Evolutionary conservation across 352 stramenopile genomes (phyloP).

Genomic region (Pythium brachiatum): DNA sequence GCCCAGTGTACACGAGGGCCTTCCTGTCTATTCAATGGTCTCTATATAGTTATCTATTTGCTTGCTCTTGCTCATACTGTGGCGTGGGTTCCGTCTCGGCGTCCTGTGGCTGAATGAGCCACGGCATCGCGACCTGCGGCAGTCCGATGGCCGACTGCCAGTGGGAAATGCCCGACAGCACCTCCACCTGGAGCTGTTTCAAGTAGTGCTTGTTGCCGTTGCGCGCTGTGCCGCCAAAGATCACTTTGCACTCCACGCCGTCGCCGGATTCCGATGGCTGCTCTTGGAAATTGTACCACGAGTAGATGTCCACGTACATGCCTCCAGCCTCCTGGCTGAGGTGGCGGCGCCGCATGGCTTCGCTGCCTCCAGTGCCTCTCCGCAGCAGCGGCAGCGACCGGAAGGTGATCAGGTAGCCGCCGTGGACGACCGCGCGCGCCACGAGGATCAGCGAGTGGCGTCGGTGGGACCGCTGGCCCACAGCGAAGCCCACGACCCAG

Average conservation of each 20-base stretch:
- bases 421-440: conserved; percentile 55
- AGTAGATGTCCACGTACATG: conserved; percentile 60
- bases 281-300: conserved; percentile 80
- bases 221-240: conserved; percentile 52
- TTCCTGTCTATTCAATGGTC: too few species aligned
- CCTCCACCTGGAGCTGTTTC: conserved; percentile 62
- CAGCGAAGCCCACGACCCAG: conserved; percentile 50
- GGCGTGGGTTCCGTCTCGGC: too few species aligned
- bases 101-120: background rate
- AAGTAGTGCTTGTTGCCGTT: conserved; percentile 57
- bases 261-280: conserved; percentile 8
- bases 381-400: conserved; percentile 54
- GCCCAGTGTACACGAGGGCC: too few species aligned
- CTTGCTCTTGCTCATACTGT: too few species aligned
- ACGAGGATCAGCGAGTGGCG: conserved; percentile 60
- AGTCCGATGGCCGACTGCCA: conserved; percentile 65
- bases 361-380: conserved; percentile 4
- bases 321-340: conserved; percentile 38
- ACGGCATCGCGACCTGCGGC: conserved; percentile 3
- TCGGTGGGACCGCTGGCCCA: conserved; percentile 32
- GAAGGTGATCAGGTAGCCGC: conserved; percentile 65
- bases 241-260: conserved; percentile 50
- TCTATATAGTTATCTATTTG: too few species aligned
- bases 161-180: conserved; percentile 55
- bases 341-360: conserved; percentile 40